Evolutionary conservation across 345 rosid genomes (phyloP), one percentile per base, ranked within the genome.

Genomic region (Linum tenue): DNA sequence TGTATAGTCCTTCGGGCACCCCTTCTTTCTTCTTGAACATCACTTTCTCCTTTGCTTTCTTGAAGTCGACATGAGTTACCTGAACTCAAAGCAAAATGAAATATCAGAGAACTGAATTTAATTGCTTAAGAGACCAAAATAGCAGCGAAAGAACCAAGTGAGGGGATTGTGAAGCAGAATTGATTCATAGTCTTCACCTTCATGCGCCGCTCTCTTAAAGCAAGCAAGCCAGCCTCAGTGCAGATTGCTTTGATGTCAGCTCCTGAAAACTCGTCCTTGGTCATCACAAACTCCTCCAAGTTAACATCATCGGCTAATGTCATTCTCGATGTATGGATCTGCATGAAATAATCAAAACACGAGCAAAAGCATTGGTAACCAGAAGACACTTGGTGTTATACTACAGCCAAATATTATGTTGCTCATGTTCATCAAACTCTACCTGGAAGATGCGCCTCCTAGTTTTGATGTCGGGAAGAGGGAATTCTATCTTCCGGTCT

Each of bases 1-100:
- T 67, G 35, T 75, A 75, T 56, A 75, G 75, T 36, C 75, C 72
- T 70, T 75, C 78, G 0, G 75, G 75, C 8, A 75, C 78, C 16
- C 75, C 78, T 63, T 75, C 78, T 70, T 75, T 75, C 75, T 75
- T 75, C 62, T 70, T 75, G 68, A 70, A 75, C 78, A 75, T 75
- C 69, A 70, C 75, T 67, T 75, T 75, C 56, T 75, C 75, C 74
- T 75, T 75, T 2, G 78, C 78, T 62, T 75, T 75, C 74, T 75
- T 75, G 64, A 70, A 75, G 69, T 70, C 78, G 12, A 71, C 62
- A 67, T 75, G 78, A 5, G 75, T 37, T 3, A 12, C 61, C 35
- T 57, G 35, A 35, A 41, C n/a, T 7, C 14, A n/a, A 14, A 39
- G 4, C 35, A 6, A 8, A 56, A 56, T 11, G 22, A n/a, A 10